A percentile compares a stretch with the other conserved stretches of the same genome.
phyloP scores from a whole-genome alignment of 1,284 basidiomycete species.

The Trichosporon faecale region DNA sequence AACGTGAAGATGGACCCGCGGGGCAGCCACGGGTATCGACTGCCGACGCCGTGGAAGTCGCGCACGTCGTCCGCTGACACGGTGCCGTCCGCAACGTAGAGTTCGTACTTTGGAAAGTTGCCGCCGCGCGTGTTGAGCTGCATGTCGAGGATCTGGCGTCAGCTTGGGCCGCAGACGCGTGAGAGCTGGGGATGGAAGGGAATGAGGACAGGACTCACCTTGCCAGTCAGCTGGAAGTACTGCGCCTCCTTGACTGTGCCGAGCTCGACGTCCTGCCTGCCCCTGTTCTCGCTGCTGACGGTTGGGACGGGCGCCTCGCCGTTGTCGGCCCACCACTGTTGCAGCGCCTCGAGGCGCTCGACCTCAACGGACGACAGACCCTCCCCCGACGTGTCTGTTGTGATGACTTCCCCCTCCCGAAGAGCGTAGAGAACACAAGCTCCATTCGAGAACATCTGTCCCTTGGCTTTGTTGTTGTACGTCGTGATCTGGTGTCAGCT shows the following conservation, averaged over 20 bases:
- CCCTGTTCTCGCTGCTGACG: neutral
- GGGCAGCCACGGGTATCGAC: neutral
- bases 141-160: conserved; percentile 29
- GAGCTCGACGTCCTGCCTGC: neutral
- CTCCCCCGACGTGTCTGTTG: neutral
- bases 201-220: conserved; percentile 26
- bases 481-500: conserved; percentile 2
- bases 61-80: conserved; percentile 15
- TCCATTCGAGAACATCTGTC: conserved; percentile 25
- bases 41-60: conserved; percentile 33
- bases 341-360: conserved; percentile 19
- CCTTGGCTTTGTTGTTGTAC: conserved; percentile 36
- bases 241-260: neutral
- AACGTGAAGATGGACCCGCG: conserved; percentile 13
- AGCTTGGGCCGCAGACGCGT: neutral
- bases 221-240: conserved; percentile 22
- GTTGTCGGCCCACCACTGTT: conserved; percentile 25
- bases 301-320: neutral
- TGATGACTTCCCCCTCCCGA: neutral
- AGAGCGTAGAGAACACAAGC: conserved; percentile 10
- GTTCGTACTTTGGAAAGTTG: conserved; percentile 25
- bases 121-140: neutral
- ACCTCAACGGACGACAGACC: conserved; percentile 16
- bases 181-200: too few relatives aligned
- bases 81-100: conserved; percentile 45